Evolutionary conservation across 805 yeast species (phyloP), one percentile per base, ranked within the genome.

Genomic region (Crinitomyces ghanaensis): DNA sequence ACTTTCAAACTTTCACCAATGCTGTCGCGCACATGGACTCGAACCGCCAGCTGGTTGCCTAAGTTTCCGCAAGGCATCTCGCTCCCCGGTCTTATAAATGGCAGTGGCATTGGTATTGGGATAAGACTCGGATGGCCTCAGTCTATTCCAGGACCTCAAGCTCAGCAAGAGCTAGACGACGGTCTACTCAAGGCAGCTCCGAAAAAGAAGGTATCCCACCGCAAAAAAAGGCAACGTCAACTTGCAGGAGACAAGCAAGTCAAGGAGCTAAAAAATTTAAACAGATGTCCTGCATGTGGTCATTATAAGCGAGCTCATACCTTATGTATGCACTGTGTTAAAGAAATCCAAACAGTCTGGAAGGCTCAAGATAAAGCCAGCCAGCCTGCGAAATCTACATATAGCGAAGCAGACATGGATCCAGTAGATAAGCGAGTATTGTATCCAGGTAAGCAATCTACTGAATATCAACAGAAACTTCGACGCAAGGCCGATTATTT

Each of bases 241-340:
- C 72, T 82, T 44, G 85, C 84, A 3, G 93, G 82, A 7, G 68
- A 73, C 37, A 88, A 84, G 55, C 91, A 85, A 46, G 63, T 82
- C 44, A 74, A 81, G 54, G 75, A 77, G 32, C 66, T 81, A 43
- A 70, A 75, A 36, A 77, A 82, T 52, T 63, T 91, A 49, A 83
- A 79, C 41, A 72, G 93, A 54, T 88, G 98, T 54, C 96, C 97
- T 2, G 78, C 95, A 0, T 88, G 98, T 62, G 98, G 98, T 28
- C 78, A 81, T 41, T 78, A 73, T 47, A 91, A 88, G 60, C 70
- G 95, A 51, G 74, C 91, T 2, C 94, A 91, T 57, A 75, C 85
- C 37, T 65, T 88, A 48, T 88, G 98, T 60, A 83, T 84, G 93
- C 72, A 80, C 50, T 88, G 98, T 62, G 86, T 83, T 37, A 72